Evolutionary conservation across 1,284 basidiomycete species (phyloP), one percentile per base, ranked within the genome.

Genomic region (Irpex sp.): DNA sequence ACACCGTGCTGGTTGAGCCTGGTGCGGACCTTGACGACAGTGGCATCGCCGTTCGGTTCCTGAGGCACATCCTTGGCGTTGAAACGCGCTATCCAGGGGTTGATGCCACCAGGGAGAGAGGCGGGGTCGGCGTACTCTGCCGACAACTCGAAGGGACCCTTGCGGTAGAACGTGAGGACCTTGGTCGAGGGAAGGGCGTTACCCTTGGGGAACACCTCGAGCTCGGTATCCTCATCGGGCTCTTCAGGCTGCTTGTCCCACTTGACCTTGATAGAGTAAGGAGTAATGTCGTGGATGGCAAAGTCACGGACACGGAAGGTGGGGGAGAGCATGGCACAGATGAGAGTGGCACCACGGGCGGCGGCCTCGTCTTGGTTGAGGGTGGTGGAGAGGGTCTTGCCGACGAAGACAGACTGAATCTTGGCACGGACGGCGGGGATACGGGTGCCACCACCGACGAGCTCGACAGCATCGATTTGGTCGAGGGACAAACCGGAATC

Each of bases 281-380:
- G 82, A 63, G 87, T 84, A 76, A 93, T 88, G 76, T 98, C 95
- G 75, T 87, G 85, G 66, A 95, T 82, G 73, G 86, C 82, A 81
- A 97, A 97, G 67, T 97, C 94, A 70, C 94, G 89, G 60, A 97
- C 95, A 69, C 93, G 92, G 92, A 97, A 97, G 65, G 96, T 89
- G 71, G 96, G 96, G 40, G 94, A 96, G 68, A 96, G 89, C 81
- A 93, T 94, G 47, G 96, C 95, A 74, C 95, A 97, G 51, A 94
- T 87, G 76, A 97, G 96, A 60, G 96, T 97, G 58, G 95, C 92
- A 64, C 96, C 96, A 59, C 96, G 92, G 17, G 93, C 94, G 67
- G 95, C 83, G 66, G 96, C 94, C 80, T 97, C 96, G 69, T 97
- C 96, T 80, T 96, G 93, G 83, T 97, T 97, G 74, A 96, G 88